Evolutionary conservation across 768 basidiomycete species (phyloP).

Genomic region (Pleurotus cornucopiae): DNA sequence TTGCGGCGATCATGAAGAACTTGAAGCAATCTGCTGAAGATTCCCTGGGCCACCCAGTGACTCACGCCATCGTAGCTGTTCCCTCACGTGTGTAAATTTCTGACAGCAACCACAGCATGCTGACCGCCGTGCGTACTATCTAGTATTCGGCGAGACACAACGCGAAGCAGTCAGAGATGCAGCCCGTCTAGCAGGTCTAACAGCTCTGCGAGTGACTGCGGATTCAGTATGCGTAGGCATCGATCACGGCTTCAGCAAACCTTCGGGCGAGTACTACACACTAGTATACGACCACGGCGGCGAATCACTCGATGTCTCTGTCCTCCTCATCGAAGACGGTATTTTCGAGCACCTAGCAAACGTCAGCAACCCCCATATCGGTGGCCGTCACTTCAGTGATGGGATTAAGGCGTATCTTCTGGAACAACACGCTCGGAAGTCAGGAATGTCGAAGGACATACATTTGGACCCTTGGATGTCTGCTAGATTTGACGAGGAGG

Average conservation of each 20-base stretch:
- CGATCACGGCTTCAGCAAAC: constrained; percentile 65
- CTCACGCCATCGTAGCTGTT: constrained; percentile 54
- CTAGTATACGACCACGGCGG: constrained; percentile 73
- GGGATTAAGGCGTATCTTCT: constrained; percentile 68
- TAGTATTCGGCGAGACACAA: constrained; percentile 51
- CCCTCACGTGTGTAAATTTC: constrained; percentile 43
- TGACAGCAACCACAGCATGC: constrained; percentile 16
- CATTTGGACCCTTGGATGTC: constrained; percentile 58
- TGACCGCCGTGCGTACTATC: constrained; percentile 40
- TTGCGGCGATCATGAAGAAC: constrained; percentile 61
- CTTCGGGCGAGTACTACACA: constrained; percentile 51
- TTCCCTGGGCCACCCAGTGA: constrained; percentile 60
- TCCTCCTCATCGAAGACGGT: constrained; percentile 64
- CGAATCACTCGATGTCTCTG: constrained; percentile 70
- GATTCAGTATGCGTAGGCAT: constrained; percentile 70
- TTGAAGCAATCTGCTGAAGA: constrained; percentile 73
- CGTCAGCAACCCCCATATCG: constrained; percentile 69
- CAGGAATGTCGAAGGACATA: constrained; percentile 45
- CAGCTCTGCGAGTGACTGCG: constrained; percentile 63
- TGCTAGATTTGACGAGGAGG: constrained; percentile 66
- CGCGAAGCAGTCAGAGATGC: constrained; percentile 70
- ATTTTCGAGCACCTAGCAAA: constrained; percentile 72
- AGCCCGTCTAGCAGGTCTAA: constrained; percentile 59
- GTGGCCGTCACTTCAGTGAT: constrained; percentile 72
- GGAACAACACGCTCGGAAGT: constrained; percentile 66